phyloP scores from a whole-genome alignment of 148 eudicot genomes.

The Chenopodium quinoa region DNA sequence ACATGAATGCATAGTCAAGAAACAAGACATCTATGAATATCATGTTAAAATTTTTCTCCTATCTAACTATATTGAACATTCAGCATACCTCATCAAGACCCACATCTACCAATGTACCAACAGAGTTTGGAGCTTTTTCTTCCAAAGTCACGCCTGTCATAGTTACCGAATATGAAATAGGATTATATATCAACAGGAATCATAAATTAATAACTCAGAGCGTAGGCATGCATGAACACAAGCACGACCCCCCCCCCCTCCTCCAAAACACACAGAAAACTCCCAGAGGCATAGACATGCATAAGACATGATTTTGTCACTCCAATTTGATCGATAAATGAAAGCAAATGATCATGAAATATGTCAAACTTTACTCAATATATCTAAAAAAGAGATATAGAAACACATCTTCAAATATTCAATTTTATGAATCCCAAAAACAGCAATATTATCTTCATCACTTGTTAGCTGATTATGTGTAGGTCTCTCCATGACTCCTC shows the following conservation, averaged over 20 bases:
- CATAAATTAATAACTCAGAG: background rate
- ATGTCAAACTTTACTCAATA: background rate
- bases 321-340: background rate
- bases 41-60: background rate
- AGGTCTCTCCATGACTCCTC: background rate
- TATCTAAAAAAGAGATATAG: background rate
- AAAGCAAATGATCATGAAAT: background rate
- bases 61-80: background rate
- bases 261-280: background rate
- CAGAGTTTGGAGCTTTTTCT: conserved; percentile 49
- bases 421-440: background rate
- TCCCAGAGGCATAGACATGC: background rate
- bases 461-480: background rate
- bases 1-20: background rate
- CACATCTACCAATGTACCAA: conserved; percentile 77
- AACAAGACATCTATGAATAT: background rate
- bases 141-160: conserved; percentile 69
- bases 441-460: background rate
- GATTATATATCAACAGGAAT: background rate
- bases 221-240: background rate
- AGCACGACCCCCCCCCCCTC: no score
- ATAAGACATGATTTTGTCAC: background rate
- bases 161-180: conserved; percentile 14
- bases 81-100: conserved; percentile 79
- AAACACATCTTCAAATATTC: background rate